Evolutionary conservation across 148 eudicot genomes (phyloP).

Genomic region (Rheum nobile): DNA sequence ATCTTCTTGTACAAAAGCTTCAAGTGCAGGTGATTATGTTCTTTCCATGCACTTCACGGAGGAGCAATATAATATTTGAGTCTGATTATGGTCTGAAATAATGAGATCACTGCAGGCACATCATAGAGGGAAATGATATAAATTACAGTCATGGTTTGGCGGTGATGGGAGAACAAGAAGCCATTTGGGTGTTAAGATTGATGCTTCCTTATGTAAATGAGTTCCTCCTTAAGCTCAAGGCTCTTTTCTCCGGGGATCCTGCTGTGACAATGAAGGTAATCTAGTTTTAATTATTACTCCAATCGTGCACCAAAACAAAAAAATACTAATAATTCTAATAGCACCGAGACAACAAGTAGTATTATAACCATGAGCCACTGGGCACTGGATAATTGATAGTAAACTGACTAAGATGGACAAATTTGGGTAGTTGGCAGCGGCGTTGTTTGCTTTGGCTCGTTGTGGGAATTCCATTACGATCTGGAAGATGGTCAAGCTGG

Average conservation of each 20-base stretch:
- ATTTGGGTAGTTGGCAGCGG: constrained; percentile 50
- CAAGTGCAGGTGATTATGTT: constrained; percentile 32
- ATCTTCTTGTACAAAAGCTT: constrained; percentile 54
- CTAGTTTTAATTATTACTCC: not conserved
- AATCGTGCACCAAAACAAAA: no score
- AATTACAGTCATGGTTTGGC: constrained; percentile 12
- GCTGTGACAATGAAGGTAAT: constrained; percentile 67
- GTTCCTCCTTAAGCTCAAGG: constrained; percentile 41
- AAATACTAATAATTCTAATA: not conserved
- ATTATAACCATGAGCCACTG: no score
- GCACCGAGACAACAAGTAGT: no score
- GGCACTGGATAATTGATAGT: not conserved
- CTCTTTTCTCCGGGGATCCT: constrained; percentile 71
- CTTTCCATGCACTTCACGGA: not conserved
- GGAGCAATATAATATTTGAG: not conserved
- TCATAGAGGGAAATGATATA: constrained; percentile 14
- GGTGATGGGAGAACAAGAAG: constrained; percentile 67
- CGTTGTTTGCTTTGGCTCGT: constrained; percentile 64
- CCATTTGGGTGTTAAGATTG: constrained; percentile 48
- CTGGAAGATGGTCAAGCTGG: constrained; percentile 63
- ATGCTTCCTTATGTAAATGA: constrained; percentile 77
- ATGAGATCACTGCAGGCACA: not conserved
- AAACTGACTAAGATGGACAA: not conserved
- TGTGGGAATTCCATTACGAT: constrained; percentile 67
- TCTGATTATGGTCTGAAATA: no score